These are phyloP conservation scores for Skeletonema menzelii DNA, from an alignment of 108 stramenopile species.

Conservation along the genomic window DNA sequence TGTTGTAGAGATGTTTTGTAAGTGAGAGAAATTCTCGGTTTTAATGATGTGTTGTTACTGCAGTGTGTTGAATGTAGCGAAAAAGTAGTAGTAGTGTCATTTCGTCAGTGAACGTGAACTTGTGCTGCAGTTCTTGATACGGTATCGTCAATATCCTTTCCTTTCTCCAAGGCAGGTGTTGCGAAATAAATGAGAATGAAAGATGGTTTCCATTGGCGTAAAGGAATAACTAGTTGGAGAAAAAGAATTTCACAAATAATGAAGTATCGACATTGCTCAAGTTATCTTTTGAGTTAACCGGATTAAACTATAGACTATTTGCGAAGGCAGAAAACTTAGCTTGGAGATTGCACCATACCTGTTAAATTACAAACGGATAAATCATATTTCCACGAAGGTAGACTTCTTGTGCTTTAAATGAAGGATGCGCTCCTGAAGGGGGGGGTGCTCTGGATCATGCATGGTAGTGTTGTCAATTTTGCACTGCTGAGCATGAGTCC, in stretches of 20 bases:
- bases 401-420: background rate
- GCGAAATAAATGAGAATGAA: background rate
- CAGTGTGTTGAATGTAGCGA: too few species aligned
- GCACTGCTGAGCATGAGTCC: background rate
- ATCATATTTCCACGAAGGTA: too few species aligned
- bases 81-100: too few species aligned
- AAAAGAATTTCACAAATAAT: background rate
- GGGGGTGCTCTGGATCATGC: background rate
- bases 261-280: background rate
- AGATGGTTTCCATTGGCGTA: too few species aligned
- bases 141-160: too few species aligned
- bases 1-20: slow-evolving; percentile 2
- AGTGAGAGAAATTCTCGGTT: background rate
- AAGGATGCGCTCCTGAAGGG: background rate
- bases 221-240: too few species aligned
- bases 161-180: too few species aligned
- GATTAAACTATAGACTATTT: background rate
- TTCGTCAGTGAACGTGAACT: too few species aligned
- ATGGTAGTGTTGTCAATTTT: background rate
- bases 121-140: too few species aligned
- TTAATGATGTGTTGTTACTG: too few species aligned
- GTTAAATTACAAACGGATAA: too few species aligned
- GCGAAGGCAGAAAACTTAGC: background rate
- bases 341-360: background rate
- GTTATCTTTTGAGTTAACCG: background rate